Evolutionary conservation across 2,329 filamentous ascomycete species (phyloP).

Genomic region (Penicillium brevicompactum): DNA sequence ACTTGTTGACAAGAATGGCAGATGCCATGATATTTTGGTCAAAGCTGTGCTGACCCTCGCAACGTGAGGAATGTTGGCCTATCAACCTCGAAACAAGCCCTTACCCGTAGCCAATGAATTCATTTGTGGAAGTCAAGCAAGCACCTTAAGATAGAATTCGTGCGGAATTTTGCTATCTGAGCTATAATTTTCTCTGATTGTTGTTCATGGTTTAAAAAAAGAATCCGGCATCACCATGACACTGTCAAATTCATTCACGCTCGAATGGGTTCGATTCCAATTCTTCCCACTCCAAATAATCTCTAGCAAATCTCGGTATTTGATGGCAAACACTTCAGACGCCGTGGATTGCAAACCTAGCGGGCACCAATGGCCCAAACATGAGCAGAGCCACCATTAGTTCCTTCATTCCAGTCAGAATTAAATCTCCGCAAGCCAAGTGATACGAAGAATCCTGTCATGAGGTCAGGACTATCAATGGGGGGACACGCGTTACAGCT

Average conservation of each 20-base stretch:
- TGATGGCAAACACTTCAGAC: background rate
- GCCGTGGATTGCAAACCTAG: background rate
- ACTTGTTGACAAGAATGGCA: slow-evolving; percentile 21
- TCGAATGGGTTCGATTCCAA: too few relatives aligned
- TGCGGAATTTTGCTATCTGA: too few relatives aligned
- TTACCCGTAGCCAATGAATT: too few relatives aligned
- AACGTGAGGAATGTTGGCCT: slow-evolving; percentile 28
- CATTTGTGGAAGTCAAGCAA: background rate
- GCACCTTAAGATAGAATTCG: too few relatives aligned
- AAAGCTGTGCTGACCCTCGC: slow-evolving; percentile 9
- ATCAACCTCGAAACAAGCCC: background rate
- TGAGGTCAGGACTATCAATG: slow-evolving; percentile 8
- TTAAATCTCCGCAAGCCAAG: slow-evolving; percentile 15
- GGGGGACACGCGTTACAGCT: background rate
- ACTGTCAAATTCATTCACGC: too few relatives aligned
- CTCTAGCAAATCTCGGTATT: background rate
- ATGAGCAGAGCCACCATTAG: slow-evolving; percentile 1
- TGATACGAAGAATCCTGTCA: slow-evolving; percentile 13
- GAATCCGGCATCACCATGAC: too few relatives aligned
- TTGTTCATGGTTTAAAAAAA: too few relatives aligned
- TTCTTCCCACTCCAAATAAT: background rate
- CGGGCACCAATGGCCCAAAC: background rate
- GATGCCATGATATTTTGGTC: slow-evolving; percentile 16
- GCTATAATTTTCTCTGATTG: background rate
- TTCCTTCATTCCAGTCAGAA: slow-evolving; percentile 18